These are phyloP conservation scores for Ilex aquifolium DNA, from an alignment of 257 asterid genomes.

Conservation along the genomic window DNA sequence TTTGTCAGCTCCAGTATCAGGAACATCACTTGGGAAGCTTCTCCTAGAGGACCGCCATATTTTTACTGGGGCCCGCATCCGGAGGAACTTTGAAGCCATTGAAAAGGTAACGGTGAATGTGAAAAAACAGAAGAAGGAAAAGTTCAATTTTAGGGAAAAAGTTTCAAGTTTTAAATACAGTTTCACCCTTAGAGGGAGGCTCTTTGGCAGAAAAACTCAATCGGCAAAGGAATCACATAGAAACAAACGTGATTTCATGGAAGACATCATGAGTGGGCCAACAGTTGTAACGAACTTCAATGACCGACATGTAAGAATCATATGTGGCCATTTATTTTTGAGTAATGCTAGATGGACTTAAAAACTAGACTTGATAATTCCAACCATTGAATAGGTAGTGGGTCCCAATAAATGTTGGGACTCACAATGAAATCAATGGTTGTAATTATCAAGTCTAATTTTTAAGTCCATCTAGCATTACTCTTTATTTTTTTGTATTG, in stretches of 20 bases:
- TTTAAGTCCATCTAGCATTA: too few relatives aligned
- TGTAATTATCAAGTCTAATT: too few relatives aligned
- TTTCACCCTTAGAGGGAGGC: conserved; percentile 66
- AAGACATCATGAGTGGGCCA: conserved; percentile 52
- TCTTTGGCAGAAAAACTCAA: conserved; percentile 72
- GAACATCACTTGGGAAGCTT: conserved; percentile 81
- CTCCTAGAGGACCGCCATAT: conserved; percentile 81
- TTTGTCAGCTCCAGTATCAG: conserved; percentile 89
- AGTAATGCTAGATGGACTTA: too few relatives aligned
- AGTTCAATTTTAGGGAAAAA: conserved; percentile 69
- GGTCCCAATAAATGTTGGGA: too few relatives aligned
- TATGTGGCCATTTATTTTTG: conserved; percentile 6
- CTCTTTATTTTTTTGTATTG: not conserved
- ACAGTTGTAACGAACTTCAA: conserved; percentile 34
- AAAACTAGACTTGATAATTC: too few relatives aligned
- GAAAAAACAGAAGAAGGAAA: conserved; percentile 67
- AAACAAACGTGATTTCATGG: conserved; percentile 31
- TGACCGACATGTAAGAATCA: conserved; percentile 63
- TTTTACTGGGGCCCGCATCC: conserved; percentile 65
- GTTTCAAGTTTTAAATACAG: conserved; percentile 80
- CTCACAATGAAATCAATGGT: too few relatives aligned
- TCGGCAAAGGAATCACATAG: conserved; percentile 38
- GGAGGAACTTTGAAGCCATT: conserved; percentile 74
- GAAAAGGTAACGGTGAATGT: conserved; percentile 54
- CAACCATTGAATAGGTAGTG: too few relatives aligned